phyloP scores from a whole-genome alignment of 2,329 filamentous ascomycete genomes.

The Stylonectria norvegica region DNA sequence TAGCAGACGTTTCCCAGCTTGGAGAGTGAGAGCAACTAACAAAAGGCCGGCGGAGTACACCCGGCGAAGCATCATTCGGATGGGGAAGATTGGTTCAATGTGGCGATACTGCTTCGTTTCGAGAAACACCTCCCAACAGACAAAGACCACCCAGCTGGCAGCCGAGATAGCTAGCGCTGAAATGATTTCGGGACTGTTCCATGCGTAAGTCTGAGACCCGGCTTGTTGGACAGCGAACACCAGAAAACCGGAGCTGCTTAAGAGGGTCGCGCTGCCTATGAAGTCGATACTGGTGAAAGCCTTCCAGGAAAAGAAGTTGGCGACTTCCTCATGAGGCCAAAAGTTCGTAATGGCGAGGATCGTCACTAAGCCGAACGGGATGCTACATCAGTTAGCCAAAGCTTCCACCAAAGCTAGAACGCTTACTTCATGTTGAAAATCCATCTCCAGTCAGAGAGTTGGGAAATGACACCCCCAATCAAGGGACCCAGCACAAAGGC shows the following conservation, averaged over 20 bases:
- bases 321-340: constrained; percentile 40
- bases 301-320: constrained; percentile 36
- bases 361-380: constrained; percentile 47
- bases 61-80: constrained; percentile 44
- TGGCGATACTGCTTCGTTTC: constrained; percentile 33
- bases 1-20: constrained; percentile 1
- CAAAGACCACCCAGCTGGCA: constrained; percentile 47
- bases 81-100: constrained; percentile 55
- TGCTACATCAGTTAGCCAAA: constrained; percentile 32
- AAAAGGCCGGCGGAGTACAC: constrained; percentile 50
- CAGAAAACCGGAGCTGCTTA: constrained; percentile 51
- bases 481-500: constrained; percentile 58
- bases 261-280: constrained; percentile 47
- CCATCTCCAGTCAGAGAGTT: constrained; percentile 54
- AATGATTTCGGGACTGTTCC: constrained; percentile 52
- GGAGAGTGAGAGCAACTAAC: constrained; percentile 33
- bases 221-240: constrained; percentile 57
- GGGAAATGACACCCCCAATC: constrained; percentile 54
- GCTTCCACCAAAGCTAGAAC: background rate
- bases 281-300: constrained; percentile 51
- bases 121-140: constrained; percentile 49
- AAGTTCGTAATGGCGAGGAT: constrained; percentile 46
- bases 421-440: constrained; percentile 61
- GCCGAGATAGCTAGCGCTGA: constrained; percentile 45
- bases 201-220: constrained; percentile 48